phyloP scores from a whole-genome alignment of 331 rosid species.

The Dryas integrifolia region DNA sequence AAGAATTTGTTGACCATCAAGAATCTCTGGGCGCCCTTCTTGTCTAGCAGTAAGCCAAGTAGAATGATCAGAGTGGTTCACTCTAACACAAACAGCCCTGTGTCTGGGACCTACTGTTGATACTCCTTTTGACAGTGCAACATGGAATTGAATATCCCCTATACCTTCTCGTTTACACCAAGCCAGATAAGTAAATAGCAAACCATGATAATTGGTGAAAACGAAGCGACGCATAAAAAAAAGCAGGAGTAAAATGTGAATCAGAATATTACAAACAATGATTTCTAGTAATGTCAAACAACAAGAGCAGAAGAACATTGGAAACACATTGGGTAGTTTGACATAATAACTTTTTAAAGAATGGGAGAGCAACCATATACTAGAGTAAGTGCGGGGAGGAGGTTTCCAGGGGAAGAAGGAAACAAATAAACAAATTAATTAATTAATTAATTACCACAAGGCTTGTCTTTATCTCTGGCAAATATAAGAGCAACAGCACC shows the following conservation, averaged over 20 bases:
- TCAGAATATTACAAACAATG: no score
- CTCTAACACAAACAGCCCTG: slow-evolving; percentile 61
- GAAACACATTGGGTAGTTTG: neutral
- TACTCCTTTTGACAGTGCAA: slow-evolving; percentile 64
- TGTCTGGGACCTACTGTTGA: slow-evolving; percentile 51
- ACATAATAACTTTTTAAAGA: neutral
- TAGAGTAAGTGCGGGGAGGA: neutral
- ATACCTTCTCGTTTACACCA: slow-evolving; percentile 22
- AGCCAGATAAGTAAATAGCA: slow-evolving; percentile 17
- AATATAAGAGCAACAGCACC: slow-evolving; percentile 75
- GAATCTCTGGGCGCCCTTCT: slow-evolving; percentile 57
- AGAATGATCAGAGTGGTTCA: slow-evolving; percentile 33
- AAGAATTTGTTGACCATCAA: slow-evolving; percentile 61
- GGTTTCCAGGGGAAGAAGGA: neutral
- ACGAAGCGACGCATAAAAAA: no score
- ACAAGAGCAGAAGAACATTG: no score
- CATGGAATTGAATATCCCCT: slow-evolving; percentile 57
- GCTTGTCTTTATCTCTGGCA: slow-evolving; percentile 53
- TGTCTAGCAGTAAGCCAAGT: slow-evolving; percentile 72
- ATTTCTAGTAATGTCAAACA: no score
- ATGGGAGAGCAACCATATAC: neutral
- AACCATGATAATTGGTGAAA: neutral
- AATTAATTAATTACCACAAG: slow-evolving; percentile 43
- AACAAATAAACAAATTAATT: neutral
- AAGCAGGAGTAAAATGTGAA: no score